Evolutionary conservation across 257 asterid species (phyloP).

Genomic region (Przewalskia tangutica): DNA sequence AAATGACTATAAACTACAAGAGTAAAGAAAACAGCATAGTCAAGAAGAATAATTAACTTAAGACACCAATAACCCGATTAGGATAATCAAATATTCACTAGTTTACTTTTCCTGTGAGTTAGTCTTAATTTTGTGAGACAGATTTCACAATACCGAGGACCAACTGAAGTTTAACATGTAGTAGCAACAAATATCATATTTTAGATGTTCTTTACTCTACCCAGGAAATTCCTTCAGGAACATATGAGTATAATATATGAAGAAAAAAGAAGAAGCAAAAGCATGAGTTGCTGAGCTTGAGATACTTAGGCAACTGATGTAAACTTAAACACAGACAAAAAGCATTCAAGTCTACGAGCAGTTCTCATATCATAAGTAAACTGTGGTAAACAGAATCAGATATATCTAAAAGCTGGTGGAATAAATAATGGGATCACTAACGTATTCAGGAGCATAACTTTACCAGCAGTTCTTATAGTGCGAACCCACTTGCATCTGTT

Average conservation of each 20-base stretch:
- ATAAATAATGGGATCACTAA: neutral
- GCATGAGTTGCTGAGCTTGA: neutral
- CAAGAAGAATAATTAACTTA: neutral
- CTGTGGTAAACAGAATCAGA: neutral
- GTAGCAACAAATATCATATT: neutral
- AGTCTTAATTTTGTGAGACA: neutral
- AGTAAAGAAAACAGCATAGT: neutral
- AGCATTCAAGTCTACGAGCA: neutral
- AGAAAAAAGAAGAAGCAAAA: neutral
- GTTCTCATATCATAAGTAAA: neutral
- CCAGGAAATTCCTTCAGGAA: neutral
- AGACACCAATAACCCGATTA: neutral
- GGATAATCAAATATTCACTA: neutral
- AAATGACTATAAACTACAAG: neutral
- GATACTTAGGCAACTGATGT: neutral
- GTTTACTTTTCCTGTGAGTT: neutral
- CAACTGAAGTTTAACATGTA: neutral
- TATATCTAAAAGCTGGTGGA: neutral
- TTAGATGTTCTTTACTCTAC: neutral
- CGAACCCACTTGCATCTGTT: conserved; percentile 93
- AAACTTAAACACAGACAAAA: neutral
- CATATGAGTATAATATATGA: neutral
- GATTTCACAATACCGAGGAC: neutral
- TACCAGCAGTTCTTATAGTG: conserved; percentile 86
- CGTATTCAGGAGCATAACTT: conserved; percentile 3